Conservation (phyloP, 2,329 filamentous ascomycete species). For the Orbilia ellipsospora region DNA sequence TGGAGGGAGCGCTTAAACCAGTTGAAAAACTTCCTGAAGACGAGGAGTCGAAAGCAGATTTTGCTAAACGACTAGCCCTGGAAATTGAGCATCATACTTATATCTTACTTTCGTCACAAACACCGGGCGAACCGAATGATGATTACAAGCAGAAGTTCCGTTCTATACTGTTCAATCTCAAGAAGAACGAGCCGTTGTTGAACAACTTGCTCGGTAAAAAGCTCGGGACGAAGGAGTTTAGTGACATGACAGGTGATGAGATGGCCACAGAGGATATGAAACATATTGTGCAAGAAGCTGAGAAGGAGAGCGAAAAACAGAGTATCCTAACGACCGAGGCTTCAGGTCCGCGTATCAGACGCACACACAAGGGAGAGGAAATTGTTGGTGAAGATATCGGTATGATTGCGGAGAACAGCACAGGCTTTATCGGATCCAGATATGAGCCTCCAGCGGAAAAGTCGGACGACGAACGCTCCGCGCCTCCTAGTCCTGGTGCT, state of each 20-base stretch:
- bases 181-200: slow-evolving; percentile 83
- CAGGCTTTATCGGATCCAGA: slow-evolving; percentile 62
- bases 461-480: slow-evolving; percentile 61
- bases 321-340: slow-evolving; percentile 83
- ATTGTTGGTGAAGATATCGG: slow-evolving; percentile 78
- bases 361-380: slow-evolving; percentile 96
- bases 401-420: slow-evolving; percentile 66
- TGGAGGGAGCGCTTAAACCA: slow-evolving; percentile 39
- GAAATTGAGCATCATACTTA: slow-evolving; percentile 79
- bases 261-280: slow-evolving; percentile 93
- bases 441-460: slow-evolving; percentile 60
- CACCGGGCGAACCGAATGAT: slow-evolving; percentile 67
- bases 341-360: slow-evolving; percentile 79
- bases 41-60: slow-evolving; percentile 39
- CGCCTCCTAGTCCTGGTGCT: slow-evolving; percentile 60
- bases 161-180: slow-evolving; percentile 84
- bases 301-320: slow-evolving; percentile 81
- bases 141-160: slow-evolving; percentile 75
- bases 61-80: slow-evolving; percentile 71
- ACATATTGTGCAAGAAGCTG: slow-evolving; percentile 78
- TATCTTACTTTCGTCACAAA: slow-evolving; percentile 65
- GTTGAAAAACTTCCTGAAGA: slow-evolving; percentile 48
- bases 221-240: slow-evolving; percentile 78
- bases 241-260: slow-evolving; percentile 88
- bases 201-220: slow-evolving; percentile 78